These are phyloP conservation scores for Cordyceps militaris DNA, from an alignment of 2,329 filamentous ascomycete genomes.

Conservation along the genomic window DNA sequence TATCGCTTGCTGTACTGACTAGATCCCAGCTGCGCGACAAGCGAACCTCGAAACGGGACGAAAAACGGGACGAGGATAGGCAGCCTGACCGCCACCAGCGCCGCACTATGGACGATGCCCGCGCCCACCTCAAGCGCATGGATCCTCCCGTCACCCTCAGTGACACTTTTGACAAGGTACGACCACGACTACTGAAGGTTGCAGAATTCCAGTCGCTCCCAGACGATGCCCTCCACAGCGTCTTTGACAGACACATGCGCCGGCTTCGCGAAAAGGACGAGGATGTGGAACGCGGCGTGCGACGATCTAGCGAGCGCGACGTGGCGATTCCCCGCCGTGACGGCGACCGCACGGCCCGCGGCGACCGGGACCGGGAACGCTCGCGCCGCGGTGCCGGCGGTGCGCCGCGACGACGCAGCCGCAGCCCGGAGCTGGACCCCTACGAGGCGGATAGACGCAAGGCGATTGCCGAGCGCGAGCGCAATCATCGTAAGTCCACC, in stretches of 20 bases:
- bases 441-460: conserved; percentile 95
- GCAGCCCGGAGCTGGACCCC: conserved; percentile 83
- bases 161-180: conserved; percentile 87
- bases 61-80: conserved; percentile 79
- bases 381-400: conserved; percentile 51
- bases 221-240: conserved; percentile 73
- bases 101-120: conserved; percentile 74
- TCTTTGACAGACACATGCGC: conserved; percentile 87
- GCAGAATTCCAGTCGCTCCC: conserved; percentile 81
- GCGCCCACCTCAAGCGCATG: conserved; percentile 80
- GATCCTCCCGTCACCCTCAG: conserved; percentile 71
- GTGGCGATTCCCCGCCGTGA: conserved; percentile 58
- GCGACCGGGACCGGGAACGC: too few relatives aligned
- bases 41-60: conserved; percentile 71
- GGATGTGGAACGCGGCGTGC: conserved; percentile 60
- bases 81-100: conserved; percentile 80
- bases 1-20: background rate
- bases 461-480: conserved; percentile 87
- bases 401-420: conserved; percentile 60
- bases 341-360: conserved; percentile 47
- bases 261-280: conserved; percentile 89
- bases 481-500: conserved; percentile 78
- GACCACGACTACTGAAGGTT: conserved; percentile 67
- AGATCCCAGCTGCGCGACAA: conserved; percentile 70
- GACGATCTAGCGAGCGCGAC: conserved; percentile 46